These are phyloP conservation scores for Allomyces arbusculus DNA, from an alignment of 192 early-diverging fungal genomes.

Conservation along the genomic window DNA sequence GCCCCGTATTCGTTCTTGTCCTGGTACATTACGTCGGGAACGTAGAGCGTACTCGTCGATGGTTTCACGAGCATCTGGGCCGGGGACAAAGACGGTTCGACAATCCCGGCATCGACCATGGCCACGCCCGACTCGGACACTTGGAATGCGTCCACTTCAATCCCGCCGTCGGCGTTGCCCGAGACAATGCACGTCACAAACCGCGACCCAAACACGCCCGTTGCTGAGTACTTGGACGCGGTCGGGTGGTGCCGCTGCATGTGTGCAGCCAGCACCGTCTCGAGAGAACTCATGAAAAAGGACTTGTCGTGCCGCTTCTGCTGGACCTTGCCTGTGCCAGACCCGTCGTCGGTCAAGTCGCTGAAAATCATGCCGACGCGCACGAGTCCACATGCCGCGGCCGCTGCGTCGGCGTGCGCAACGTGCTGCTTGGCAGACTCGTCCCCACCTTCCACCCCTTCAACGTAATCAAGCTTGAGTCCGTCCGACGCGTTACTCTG, in stretches of 20 bases:
- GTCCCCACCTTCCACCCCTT: background rate
- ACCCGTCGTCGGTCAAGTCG: conserved; percentile 66
- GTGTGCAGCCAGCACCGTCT: conserved; percentile 64
- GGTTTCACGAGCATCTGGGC: conserved; percentile 65
- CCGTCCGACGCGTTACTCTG: conserved; percentile 63
- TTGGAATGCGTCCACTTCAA: conserved; percentile 76
- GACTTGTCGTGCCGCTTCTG: conserved; percentile 79
- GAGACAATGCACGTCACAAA: conserved; percentile 88
- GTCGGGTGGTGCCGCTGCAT: conserved; percentile 60
- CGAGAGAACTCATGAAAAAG: conserved; percentile 81
- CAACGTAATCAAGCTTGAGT: conserved; percentile 21
- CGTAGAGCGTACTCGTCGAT: conserved; percentile 47
- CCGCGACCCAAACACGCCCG: conserved; percentile 69
- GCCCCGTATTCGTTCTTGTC: conserved; percentile 88
- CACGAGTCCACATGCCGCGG: conserved; percentile 40
- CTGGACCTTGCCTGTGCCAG: conserved; percentile 55
- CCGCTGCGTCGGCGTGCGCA: conserved; percentile 34
- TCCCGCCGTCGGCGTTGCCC: conserved; percentile 66
- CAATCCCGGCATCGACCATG: conserved; percentile 75
- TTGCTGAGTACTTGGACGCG: conserved; percentile 43
- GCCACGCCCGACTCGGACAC: conserved; percentile 76
- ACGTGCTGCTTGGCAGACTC: conserved; percentile 16
- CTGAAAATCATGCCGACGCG: conserved; percentile 84
- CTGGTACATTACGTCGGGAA: conserved; percentile 92
- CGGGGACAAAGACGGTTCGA: conserved; percentile 75